Base-by-base conservation (phyloP, 148 eudicot species). In the Limonium bicolor region DNA sequence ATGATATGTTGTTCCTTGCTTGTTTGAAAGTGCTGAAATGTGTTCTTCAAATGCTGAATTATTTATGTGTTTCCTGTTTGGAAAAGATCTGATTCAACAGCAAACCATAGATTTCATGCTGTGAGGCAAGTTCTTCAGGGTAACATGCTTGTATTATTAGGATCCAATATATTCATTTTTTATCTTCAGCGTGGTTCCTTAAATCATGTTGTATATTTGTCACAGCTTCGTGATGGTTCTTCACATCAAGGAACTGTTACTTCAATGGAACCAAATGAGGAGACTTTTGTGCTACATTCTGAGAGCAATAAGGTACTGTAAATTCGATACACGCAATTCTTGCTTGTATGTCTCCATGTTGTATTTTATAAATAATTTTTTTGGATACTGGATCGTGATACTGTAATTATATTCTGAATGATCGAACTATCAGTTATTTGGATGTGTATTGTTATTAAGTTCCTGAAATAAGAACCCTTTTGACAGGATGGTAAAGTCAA, bases 251-350 rank as follows among this genome's bases (percentile, higher is more conserved):
- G 95, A 37, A 80, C 95, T 41, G 92, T 86, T 34, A 86, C 83
- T 15, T 86, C 86, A 35, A 86, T 86, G 92, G 95, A 80, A 36
- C 92, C 92, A 53, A 87, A 86, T 59, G 86, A 86, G 60, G 92
- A 80, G 21, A 77, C 72, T 50, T 86, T 86, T 69, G 68, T 77
- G 58, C 71, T 86, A 46, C 80, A 77, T 53, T 72, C 92, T 4
- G 92, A 86, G 58, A 41, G 46, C 20, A 54, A 43, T 17, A 77
- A 74, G 95, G 95, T 86, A 69, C 39, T 49, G 4, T 4, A 7
- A 0, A 8, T 50, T 10, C 23, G 36, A 51, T 13, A 8, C 26
- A 22, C 49, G 1, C 12, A 1, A 24, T 30, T 14, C 15, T 0
- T 28, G 15, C 3, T 32, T 49, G 41, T 15, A 19, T 2, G 29